Evolutionary conservation across 140 eudicot genomes (phyloP), one percentile per base, ranked within the genome.

Genomic region (Stevia rebaudiana): DNA sequence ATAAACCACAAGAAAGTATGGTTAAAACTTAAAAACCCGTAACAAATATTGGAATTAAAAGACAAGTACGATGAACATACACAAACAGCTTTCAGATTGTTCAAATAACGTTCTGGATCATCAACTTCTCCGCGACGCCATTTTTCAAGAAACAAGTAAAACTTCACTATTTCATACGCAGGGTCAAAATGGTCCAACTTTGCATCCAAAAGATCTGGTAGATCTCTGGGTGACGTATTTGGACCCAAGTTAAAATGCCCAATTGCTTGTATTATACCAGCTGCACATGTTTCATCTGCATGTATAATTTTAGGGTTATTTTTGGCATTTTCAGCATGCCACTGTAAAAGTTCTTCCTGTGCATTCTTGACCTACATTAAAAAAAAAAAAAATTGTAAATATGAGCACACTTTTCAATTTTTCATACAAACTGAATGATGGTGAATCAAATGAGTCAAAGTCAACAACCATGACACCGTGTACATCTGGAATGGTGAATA

Each of bases 281-380:
- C 89, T 47, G 99, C 99, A 76, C 97, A 92, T 63, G 94, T 85
- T 83, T 88, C 98, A 31, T 73, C 80, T 19, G 98, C 98, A 74
- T 88, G 98, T 65, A 88, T 81, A 15, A 92, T 64, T 42, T 88
- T 92, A 43, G 95, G 94, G 78, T 88, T 92, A 67, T 79, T 73
- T 81, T 92, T 85, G 41, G 97, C 94, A 72, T 92, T 81, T 76
- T 75, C 82, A 75, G 84, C 83, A 74, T 88, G 83, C 97, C 99
- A 92, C 74, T 92, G 89, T 76, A 91, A 69, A 79, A 91, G 78
- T 79, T 91, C 98, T 66, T 91, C 98, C 81, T 91, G 98, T 58
- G 98, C 99, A 74, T 92, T 92, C 50, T 85, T 83, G 28, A 92
- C 98, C 95, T 90, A 82, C 70, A 75, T 44, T 24, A 53, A 71